A percentile compares a stretch with the other conserved stretches of the same genome.
Conservation (phyloP, 2,329 filamentous ascomycete genomes). For the Berkeleyomyces basicola region DNA sequence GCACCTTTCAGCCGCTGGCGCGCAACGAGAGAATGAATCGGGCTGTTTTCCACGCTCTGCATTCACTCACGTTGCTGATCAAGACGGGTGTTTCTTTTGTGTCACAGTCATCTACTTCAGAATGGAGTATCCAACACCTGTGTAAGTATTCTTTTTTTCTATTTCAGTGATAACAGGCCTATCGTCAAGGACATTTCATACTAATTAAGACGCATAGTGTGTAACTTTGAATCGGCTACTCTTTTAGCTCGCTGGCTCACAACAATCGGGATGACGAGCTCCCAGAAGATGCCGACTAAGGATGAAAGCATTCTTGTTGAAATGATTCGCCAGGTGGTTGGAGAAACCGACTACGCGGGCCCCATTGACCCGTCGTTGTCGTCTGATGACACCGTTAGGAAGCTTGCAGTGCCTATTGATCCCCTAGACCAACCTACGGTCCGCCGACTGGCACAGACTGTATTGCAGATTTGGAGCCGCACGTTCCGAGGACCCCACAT, state of each 20-base stretch:
- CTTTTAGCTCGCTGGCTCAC: constrained; percentile 44
- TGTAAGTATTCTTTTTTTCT: constrained; percentile 24
- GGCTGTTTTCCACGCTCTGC: constrained; percentile 50
- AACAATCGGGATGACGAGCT: constrained; percentile 35
- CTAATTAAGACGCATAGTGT: constrained; percentile 25
- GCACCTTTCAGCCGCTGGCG: constrained; percentile 26
- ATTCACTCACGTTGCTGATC: constrained; percentile 50
- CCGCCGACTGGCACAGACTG: constrained; percentile 38
- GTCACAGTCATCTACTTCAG: constrained; percentile 40
- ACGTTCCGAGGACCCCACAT: constrained; percentile 45
- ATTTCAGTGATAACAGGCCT: neutral
- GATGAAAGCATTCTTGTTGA: constrained; percentile 40
- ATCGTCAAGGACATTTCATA: neutral
- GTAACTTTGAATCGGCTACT: constrained; percentile 45
- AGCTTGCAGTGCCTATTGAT: constrained; percentile 26
- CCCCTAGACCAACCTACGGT: constrained; percentile 34
- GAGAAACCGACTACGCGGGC: constrained; percentile 46
- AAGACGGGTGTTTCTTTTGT: constrained; percentile 47
- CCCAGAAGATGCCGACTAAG: constrained; percentile 31
- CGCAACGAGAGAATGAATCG: constrained; percentile 43
- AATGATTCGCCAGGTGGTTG: constrained; percentile 40
- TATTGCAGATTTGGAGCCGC: constrained; percentile 44
- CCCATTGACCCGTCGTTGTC: constrained; percentile 40
- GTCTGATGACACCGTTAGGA: constrained; percentile 17
- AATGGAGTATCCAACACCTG: constrained; percentile 48